Percentiles rank a stretch among this genome's conserved stretches.
phyloP scores from a whole-genome alignment of 495 filamentous ascomycete genomes.

The Umbilicaria muhlenbergii region DNA sequence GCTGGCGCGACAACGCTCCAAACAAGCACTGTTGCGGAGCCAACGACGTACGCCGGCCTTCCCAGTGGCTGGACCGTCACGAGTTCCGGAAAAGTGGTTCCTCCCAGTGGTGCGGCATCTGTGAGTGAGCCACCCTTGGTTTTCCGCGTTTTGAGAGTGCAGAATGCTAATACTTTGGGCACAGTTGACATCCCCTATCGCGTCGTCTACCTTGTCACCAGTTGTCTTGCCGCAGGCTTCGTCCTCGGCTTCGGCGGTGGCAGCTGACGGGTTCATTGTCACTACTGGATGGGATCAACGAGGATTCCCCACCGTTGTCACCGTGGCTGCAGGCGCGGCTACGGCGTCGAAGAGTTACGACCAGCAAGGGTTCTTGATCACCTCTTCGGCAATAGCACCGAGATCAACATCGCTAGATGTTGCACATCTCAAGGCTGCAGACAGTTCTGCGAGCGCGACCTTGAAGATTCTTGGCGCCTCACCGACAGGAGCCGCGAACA shows the following conservation, averaged over 20 bases:
- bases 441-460: too few species aligned
- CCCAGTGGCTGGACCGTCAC: constrained; percentile 64
- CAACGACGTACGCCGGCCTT: constrained; percentile 32
- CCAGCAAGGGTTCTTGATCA: constrained; percentile 26
- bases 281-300: constrained; percentile 24
- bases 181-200: constrained; percentile 28
- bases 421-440: neutral
- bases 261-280: constrained; percentile 29
- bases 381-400: constrained; percentile 6
- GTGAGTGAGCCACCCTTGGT: constrained; percentile 31
- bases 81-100: constrained; percentile 42
- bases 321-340: constrained; percentile 16
- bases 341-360: constrained; percentile 22
- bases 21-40: constrained; percentile 23
- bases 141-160: constrained; percentile 6
- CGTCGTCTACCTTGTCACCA: constrained; percentile 30
- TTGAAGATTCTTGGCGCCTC: too few species aligned
- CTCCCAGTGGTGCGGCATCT: constrained; percentile 27
- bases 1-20: constrained; percentile 21
- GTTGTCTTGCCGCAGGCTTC: constrained; percentile 29
- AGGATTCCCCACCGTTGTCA: constrained; percentile 26
- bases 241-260: constrained; percentile 10
- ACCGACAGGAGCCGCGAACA: too few species aligned
- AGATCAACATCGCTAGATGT: constrained; percentile 6
- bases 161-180: constrained; percentile 16